phyloP scores from a whole-genome alignment of 768 basidiomycete species.

The Mycena polygramma region DNA sequence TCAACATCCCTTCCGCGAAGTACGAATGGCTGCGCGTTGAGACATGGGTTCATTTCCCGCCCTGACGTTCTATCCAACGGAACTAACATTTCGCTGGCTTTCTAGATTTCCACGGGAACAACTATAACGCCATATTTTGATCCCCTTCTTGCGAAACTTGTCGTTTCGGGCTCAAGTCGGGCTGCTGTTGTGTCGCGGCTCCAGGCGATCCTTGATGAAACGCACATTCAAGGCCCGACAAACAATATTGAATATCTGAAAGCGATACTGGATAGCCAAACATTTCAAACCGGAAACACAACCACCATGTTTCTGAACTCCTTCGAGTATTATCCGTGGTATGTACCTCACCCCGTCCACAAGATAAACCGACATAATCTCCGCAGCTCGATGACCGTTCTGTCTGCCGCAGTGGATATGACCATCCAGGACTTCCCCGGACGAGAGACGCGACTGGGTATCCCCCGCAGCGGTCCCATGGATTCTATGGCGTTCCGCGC shows the following conservation, averaged over 20 bases:
- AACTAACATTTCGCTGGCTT: conserved; percentile 28
- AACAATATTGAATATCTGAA: conserved; percentile 70
- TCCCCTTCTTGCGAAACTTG: conserved; percentile 71
- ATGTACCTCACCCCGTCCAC: conserved; percentile 21
- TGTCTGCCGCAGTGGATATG: conserved; percentile 67
- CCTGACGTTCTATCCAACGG: background rate
- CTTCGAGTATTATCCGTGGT: conserved; percentile 60
- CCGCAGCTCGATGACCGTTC: conserved; percentile 63
- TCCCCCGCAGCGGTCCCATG: conserved; percentile 76
- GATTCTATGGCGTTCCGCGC: conserved; percentile 67
- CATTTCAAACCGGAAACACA: conserved; percentile 57
- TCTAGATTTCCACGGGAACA: conserved; percentile 62
- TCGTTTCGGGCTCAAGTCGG: conserved; percentile 63
- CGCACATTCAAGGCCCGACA: conserved; percentile 67
- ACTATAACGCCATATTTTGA: conserved; percentile 68
- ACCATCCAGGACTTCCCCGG: conserved; percentile 72
- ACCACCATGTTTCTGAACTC: conserved; percentile 64
- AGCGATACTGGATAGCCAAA: conserved; percentile 54
- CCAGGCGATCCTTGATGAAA: conserved; percentile 50
- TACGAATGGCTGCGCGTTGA: conserved; percentile 71
- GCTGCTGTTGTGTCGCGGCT: conserved; percentile 61
- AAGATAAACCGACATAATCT: background rate
- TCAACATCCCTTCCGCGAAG: conserved; percentile 50
- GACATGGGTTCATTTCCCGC: conserved; percentile 59
- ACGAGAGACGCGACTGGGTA: conserved; percentile 64